Percentiles rank a stretch among this genome's conserved stretches.
Conservation (phyloP, 2,329 filamentous ascomycete genomes). For the Colletotrichum sp. region DNA sequence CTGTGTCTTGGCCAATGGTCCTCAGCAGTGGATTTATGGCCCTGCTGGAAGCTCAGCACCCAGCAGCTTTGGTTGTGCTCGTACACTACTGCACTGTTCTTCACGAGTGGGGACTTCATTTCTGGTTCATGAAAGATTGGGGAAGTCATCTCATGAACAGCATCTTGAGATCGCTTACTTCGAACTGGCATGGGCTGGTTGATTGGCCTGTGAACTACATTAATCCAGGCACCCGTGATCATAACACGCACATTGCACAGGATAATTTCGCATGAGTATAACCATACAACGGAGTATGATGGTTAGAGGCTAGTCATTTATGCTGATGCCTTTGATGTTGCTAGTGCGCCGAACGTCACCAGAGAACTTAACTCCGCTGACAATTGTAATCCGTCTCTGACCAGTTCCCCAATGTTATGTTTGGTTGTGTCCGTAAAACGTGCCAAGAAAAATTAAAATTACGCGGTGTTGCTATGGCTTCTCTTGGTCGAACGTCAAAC, state of each 20-base stretch:
- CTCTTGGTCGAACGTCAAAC: no score
- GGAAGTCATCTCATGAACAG: background rate
- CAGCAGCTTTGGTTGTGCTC: background rate
- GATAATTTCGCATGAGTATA: rapidly evolving
- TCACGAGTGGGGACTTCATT: background rate
- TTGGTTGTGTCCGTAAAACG: no score
- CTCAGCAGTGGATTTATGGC: background rate
- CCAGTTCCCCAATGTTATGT: no score
- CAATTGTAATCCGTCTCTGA: background rate
- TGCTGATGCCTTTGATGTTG: rapidly evolving
- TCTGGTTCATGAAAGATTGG: background rate
- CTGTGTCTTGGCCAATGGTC: background rate
- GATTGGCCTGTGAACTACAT: background rate
- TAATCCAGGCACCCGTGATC: background rate
- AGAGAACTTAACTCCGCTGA: background rate
- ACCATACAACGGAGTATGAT: rapidly evolving
- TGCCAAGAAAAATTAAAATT: no score
- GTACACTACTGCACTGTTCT: background rate
- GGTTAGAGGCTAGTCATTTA: background rate
- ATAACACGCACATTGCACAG: background rate
- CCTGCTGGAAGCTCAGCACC: background rate
- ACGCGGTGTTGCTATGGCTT: no score
- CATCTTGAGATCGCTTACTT: background rate
- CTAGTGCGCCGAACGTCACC: background rate
- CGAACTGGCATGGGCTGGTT: background rate